Conservation (phyloP, 2,329 filamentous ascomycete genomes). For the Pestalotiopsis sp. region DNA sequence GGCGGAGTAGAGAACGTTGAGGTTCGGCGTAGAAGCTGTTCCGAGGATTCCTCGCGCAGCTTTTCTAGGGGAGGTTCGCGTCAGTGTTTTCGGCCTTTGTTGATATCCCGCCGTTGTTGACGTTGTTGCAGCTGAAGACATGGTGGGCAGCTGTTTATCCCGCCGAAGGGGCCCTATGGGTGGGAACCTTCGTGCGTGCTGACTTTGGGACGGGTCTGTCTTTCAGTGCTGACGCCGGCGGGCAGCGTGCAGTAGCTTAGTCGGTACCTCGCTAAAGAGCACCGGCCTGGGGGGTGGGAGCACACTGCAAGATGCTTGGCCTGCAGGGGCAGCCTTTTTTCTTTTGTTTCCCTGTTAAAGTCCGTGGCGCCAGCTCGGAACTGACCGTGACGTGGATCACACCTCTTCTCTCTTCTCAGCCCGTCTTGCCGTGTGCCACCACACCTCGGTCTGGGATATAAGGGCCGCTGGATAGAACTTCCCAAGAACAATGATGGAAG, state of each 20-base stretch:
- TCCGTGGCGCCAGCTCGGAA: neutral
- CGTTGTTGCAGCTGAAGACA: conserved; percentile 35
- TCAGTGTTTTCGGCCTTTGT: conserved; percentile 27
- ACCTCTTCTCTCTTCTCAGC: neutral
- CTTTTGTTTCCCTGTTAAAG: neutral
- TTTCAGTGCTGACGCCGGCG: neutral
- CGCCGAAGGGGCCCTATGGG: neutral
- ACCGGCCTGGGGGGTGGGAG: neutral
- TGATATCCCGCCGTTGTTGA: conserved; percentile 31
- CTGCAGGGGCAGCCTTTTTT: neutral
- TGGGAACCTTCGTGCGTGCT: neutral
- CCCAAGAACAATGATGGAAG: neutral
- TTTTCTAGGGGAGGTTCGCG: conserved; percentile 37
- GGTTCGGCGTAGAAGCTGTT: conserved; percentile 61
- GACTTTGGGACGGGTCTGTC: neutral
- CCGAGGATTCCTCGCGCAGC: conserved; percentile 33
- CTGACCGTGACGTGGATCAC: neutral
- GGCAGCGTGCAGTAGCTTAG: neutral
- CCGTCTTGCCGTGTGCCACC: neutral
- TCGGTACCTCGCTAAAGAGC: neutral
- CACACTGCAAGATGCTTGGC: neutral
- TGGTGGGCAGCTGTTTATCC: conserved; percentile 29
- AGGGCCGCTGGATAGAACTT: neutral
- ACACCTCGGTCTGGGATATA: neutral
- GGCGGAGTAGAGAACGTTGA: conserved; percentile 52